These are phyloP conservation scores for Colletotrichum sp. DNA, from an alignment of 2,329 filamentous ascomycete species.

Conservation along the genomic window DNA sequence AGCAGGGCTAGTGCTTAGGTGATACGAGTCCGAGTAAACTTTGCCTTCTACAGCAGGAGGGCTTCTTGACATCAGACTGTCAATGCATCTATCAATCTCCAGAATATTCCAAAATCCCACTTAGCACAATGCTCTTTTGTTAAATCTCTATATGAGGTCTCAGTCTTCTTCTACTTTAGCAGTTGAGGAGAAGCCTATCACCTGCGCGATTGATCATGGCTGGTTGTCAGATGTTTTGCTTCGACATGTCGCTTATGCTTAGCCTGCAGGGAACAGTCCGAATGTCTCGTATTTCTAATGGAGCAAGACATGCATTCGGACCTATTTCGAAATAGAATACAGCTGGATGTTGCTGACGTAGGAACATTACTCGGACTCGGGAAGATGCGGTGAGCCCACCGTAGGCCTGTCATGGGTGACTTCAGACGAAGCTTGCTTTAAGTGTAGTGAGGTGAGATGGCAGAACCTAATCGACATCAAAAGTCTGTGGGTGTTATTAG, in stretches of 20 bases:
- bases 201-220: background rate
- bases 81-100: background rate
- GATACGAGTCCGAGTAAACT: background rate
- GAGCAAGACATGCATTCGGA: background rate
- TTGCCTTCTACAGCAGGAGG: background rate
- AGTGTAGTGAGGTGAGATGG: background rate
- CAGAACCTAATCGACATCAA: background rate
- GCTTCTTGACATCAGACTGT: background rate
- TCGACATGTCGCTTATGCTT: background rate
- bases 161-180: background rate
- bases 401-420: background rate
- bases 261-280: background rate
- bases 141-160: background rate
- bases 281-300: background rate
- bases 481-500: background rate
- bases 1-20: background rate
- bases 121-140: background rate
- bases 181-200: background rate
- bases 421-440: background rate
- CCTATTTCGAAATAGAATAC: background rate
- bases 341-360: background rate
- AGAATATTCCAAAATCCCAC: background rate
- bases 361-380: background rate
- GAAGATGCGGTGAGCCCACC: background rate
- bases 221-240: background rate